Evolutionary conservation across 2,329 filamentous ascomycete species (phyloP), one percentile per base, ranked within the genome.

Genomic region (Phialophora chinensis): DNA sequence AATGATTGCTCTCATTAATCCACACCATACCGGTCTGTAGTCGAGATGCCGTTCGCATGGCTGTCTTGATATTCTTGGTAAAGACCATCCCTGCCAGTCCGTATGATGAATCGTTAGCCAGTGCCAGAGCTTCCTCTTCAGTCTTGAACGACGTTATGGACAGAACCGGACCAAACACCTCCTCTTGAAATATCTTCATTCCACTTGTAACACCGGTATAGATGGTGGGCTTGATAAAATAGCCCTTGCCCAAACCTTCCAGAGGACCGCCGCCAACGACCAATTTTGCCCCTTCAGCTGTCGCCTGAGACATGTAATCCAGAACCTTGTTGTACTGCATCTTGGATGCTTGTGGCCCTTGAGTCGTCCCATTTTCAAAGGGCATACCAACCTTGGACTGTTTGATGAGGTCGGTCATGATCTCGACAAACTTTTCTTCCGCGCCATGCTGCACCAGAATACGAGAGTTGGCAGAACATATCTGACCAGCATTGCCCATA

Each of bases 1-100:
- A 91, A 91, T 35, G 88, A 83, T 73, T 91, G 88, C 75, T 91
- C 88, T 0, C 78, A 68, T 82, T 84, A 14, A 78, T 75, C 79
- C 73, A 83, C 35, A 80, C 77, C 33, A 83, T 83, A 0, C 81
- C 82, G 1, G 82, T 79, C 25, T 84, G 81, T 12, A 85, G 82
- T 14, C 72, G 72, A 4, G 79, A 79, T 0, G 81, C 79, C 0
- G 84, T 79, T 1, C 81, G 75, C 68, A 81, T 81, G 4, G 80
- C 80, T 66, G 82, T 80, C 0, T 77, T 75, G 6, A 84, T 75
- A 58, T 85, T 80, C 31, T 80, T 77, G 1, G 82, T 83, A 81
- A 82, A 85, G 1, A 85, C 75, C 0, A 81, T 81, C 3, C 82
- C 82, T 1, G 82, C 83, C 0, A 85, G 74, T 0, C 82, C 84